Conservation (phyloP, 2,329 filamentous ascomycete species). For the Epicoccum sorghinum region DNA sequence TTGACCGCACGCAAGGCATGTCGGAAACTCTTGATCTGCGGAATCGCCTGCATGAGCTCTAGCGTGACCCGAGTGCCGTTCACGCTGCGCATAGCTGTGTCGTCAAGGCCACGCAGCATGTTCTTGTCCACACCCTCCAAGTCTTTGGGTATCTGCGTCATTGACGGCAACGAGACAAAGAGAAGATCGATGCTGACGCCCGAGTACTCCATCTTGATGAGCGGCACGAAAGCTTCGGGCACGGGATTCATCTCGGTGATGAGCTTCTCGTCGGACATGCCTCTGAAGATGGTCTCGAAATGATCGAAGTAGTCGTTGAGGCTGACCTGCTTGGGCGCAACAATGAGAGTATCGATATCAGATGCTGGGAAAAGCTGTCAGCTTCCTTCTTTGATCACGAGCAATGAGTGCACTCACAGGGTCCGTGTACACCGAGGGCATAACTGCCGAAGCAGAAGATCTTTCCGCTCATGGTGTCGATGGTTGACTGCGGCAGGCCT, state of each 20-base stretch:
- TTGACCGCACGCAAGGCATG: constrained; percentile 91
- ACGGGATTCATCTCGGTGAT: constrained; percentile 87
- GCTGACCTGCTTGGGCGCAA: constrained; percentile 86
- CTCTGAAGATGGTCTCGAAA: constrained; percentile 79
- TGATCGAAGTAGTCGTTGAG: constrained; percentile 90
- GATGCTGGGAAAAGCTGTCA: constrained; percentile 65
- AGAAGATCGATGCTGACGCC: constrained; percentile 96
- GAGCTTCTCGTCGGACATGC: constrained; percentile 76
- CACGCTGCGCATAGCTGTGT: constrained; percentile 83
- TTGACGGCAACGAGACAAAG: constrained; percentile 52
- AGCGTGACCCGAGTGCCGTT: constrained; percentile 96
- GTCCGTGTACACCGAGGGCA: constrained; percentile 89
- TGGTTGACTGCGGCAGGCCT: constrained; percentile 74
- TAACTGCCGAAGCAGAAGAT: constrained; percentile 97
- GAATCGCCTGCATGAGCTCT: constrained; percentile 86
- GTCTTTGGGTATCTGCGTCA: constrained; percentile 56
- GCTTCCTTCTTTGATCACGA: background rate
- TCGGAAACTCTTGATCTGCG: constrained; percentile 87
- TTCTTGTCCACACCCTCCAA: constrained; percentile 82
- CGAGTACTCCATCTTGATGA: constrained; percentile 93
- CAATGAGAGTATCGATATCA: constrained; percentile 95
- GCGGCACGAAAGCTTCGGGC: constrained; percentile 89
- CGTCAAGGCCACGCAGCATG: constrained; percentile 83
- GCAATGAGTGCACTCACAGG: constrained; percentile 54
- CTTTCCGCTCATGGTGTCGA: constrained; percentile 86